These are phyloP conservation scores for Colletotrichum cordylinicola DNA, from an alignment of 2,329 filamentous ascomycete species.

Conservation along the genomic window DNA sequence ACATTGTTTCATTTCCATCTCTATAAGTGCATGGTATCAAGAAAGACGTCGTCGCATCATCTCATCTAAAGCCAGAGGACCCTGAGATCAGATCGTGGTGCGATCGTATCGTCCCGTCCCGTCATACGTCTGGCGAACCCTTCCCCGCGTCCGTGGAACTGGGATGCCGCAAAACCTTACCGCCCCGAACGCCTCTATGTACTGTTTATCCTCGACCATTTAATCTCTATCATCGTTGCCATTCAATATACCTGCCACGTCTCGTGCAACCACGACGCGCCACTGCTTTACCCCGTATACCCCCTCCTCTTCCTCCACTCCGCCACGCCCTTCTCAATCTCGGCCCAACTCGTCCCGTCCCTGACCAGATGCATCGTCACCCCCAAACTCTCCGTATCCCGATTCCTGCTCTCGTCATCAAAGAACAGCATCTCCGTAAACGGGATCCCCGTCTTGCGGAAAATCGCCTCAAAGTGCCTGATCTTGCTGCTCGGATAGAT, in stretches of 20 bases:
- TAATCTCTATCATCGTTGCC: neutral
- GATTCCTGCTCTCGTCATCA: conserved; percentile 87
- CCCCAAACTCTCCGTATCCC: conserved; percentile 79
- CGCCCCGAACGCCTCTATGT: neutral
- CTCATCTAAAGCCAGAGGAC: neutral
- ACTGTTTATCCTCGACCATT: neutral
- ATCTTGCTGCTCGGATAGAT: conserved; percentile 83
- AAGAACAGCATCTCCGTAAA: conserved; percentile 95
- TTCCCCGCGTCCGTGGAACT: neutral
- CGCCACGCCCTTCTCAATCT: conserved; percentile 79
- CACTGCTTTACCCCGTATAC: conserved; percentile 24
- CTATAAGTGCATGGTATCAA: neutral
- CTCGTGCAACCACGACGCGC: neutral
- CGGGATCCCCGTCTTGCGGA: conserved; percentile 71
- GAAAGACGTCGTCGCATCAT: neutral
- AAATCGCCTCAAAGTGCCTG: conserved; percentile 80
- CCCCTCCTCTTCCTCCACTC: conserved; percentile 81
- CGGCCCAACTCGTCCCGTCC: conserved; percentile 77
- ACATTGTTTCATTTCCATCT: neutral
- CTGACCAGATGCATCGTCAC: conserved; percentile 84
- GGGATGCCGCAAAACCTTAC: neutral
- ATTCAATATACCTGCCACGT: neutral
- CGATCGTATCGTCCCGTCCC: neutral
- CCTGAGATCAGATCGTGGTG: neutral
- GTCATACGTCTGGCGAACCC: neutral